These are phyloP conservation scores for Pleurotus platypus DNA, from an alignment of 768 basidiomycete genomes.

Conservation along the genomic window DNA sequence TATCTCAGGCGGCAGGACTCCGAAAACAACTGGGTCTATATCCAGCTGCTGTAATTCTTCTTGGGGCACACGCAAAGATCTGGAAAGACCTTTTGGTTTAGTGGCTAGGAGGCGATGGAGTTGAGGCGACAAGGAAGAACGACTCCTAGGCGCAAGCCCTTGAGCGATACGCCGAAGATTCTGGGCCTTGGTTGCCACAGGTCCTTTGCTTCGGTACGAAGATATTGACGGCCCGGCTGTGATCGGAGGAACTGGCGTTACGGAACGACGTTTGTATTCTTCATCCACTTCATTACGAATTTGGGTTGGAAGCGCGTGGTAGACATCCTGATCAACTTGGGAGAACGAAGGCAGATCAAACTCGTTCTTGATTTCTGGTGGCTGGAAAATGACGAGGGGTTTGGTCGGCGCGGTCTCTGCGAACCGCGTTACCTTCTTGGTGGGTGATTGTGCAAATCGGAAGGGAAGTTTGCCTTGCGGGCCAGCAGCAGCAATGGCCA, in stretches of 20 bases:
- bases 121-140: slow-evolving; percentile 33
- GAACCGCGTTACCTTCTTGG: neutral
- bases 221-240: slow-evolving; percentile 12
- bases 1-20: slow-evolving; percentile 55
- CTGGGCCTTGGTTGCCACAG: slow-evolving; percentile 14
- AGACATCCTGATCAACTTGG: slow-evolving; percentile 69
- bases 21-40: slow-evolving; percentile 75
- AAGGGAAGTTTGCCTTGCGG: slow-evolving; percentile 69
- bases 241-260: slow-evolving; percentile 36
- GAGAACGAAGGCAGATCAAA: slow-evolving; percentile 67
- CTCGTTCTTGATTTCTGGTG: neutral
- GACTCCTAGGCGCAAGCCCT: slow-evolving; percentile 58
- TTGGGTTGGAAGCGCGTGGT: slow-evolving; percentile 68
- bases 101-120: slow-evolving; percentile 27
- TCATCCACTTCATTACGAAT: slow-evolving; percentile 64
- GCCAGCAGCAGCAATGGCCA: slow-evolving; percentile 23
- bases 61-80: slow-evolving; percentile 43
- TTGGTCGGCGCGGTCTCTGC: slow-evolving; percentile 9
- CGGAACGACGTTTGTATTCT: slow-evolving; percentile 62
- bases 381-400: slow-evolving; percentile 3
- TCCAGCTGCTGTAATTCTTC: slow-evolving; percentile 59
- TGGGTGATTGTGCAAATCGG: slow-evolving; percentile 19
- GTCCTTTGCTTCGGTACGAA: neutral
- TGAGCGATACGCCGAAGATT: slow-evolving; percentile 58
- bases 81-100: slow-evolving; percentile 26